These are phyloP conservation scores for Prunus dulcis DNA, from an alignment of 306 rosid species.

Conservation along the genomic window DNA sequence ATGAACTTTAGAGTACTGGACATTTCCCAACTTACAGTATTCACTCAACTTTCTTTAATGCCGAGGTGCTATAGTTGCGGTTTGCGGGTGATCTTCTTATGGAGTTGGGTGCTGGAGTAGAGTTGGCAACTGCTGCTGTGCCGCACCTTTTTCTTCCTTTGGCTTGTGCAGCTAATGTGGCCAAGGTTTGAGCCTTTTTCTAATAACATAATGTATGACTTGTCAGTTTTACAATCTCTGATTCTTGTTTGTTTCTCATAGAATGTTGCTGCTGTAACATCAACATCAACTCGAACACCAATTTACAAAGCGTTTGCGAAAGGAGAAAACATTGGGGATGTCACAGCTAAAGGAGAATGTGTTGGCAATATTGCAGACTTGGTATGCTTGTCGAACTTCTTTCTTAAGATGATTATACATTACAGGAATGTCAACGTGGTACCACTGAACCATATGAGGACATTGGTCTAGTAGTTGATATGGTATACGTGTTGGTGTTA, in stretches of 20 bases:
- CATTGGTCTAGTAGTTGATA: background rate
- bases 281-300: constrained; percentile 97
- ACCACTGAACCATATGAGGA: background rate
- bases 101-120: constrained; percentile 98
- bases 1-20: constrained; percentile 3
- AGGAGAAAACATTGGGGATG: constrained; percentile 99
- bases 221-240: constrained; percentile 21
- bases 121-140: constrained; percentile 82
- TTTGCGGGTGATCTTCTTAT: constrained; percentile 92
- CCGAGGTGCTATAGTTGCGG: constrained; percentile 56
- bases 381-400: constrained; percentile 52
- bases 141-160: constrained; percentile 96
- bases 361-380: constrained; percentile 95
- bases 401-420: background rate
- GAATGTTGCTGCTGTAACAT: constrained; percentile 98
- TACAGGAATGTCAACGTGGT: background rate
- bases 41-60: constrained; percentile 19
- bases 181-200: constrained; percentile 53
- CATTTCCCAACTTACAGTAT: background rate
- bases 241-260: constrained; percentile 32
- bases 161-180: constrained; percentile 98
- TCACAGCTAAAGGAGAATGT: constrained; percentile 99
- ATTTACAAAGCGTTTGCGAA: constrained; percentile 98
- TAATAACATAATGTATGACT: background rate
- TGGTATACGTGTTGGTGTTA: background rate